Evolutionary conservation across 2,329 filamentous ascomycete genomes (phyloP), one percentile per base, ranked within the genome.

Genomic region (Botrytis sinoallii): DNA sequence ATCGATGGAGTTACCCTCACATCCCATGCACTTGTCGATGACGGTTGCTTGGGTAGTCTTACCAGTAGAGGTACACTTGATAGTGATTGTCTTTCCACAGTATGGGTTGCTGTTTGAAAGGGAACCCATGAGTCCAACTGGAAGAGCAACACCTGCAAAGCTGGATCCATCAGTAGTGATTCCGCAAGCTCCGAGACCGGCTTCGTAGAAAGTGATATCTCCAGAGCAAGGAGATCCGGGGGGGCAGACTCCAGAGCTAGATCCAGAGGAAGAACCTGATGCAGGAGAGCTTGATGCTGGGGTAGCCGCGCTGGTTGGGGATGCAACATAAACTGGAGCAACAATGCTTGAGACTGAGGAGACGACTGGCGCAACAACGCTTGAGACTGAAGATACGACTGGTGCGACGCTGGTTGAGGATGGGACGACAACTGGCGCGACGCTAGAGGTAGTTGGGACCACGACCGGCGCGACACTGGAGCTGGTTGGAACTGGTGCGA

Each of bases 21-120:
- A 96, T 78, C 91, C 90, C 83, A 88, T 88, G 86, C 93, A 96
- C 84, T 93, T 93, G 85, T 96, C 93, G 70, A 87, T 87, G 75
- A 95, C 88, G 5, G 78, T 86, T 75, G 89, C 92, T 3, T 82
- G 84, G 77, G 85, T 81, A 3, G 85, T 86, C 81, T 88, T 87
- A 81, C 92, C 92, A 68, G 86, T 85, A 80, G 85, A 85, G 59
- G 79, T 84, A 84, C 94, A 89, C 77, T 86, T 90, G 79, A 95
- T 87, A 76, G 87, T 90, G 79, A 95, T 88, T 67, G 84, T 89
- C 84, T 89, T 87, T 81, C 89, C 90, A 83, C 93, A 96, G 81
- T 89, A 87, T 66, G 88, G 87, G 85, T 94, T 93, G 78, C 82
- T 84, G 84, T 93, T 93, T 79, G 90, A 90, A 72, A 81, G 80